Conservation (phyloP, 768 basidiomycete species). For the Xerocomus potaroensis region DNA sequence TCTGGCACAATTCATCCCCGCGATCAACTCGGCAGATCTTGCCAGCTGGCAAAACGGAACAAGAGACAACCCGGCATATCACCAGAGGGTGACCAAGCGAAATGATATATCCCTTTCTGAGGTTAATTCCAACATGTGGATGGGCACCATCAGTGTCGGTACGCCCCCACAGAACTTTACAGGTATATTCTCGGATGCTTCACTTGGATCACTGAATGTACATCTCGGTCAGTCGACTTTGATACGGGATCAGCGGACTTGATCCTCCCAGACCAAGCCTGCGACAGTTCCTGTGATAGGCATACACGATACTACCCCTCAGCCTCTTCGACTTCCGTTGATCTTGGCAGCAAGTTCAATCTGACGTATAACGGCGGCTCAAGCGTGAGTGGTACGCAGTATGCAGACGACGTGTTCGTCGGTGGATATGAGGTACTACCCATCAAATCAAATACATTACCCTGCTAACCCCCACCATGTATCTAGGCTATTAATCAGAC, state of each 20-base stretch:
- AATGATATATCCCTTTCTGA: slow-evolving; percentile 33
- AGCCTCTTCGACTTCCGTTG: slow-evolving; percentile 30
- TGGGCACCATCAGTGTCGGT: slow-evolving; percentile 43
- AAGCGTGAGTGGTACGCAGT: slow-evolving; percentile 35
- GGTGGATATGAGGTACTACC: slow-evolving; percentile 32
- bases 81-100: slow-evolving; percentile 21
- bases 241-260: slow-evolving; percentile 53
- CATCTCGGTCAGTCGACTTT: slow-evolving; percentile 39
- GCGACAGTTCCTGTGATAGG: slow-evolving; percentile 28
- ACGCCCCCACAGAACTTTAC: slow-evolving; percentile 41
- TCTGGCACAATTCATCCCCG: slow-evolving; percentile 13
- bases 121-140: slow-evolving; percentile 40
- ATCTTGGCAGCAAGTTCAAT: slow-evolving; percentile 25
- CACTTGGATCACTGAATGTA: not conserved
- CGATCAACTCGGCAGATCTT: not conserved
- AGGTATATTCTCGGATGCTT: slow-evolving; percentile 26
- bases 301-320: slow-evolving; percentile 30
- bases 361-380: slow-evolving; percentile 39
- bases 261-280: slow-evolving; percentile 34
- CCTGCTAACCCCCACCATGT: slow-evolving; percentile 1
- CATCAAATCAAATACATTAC: slow-evolving; percentile 8
- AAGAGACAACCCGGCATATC: slow-evolving; percentile 4
- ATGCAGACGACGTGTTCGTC: slow-evolving; percentile 41
- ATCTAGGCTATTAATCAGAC: slow-evolving; percentile 36
- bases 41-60: not conserved